Evolutionary conservation across 176 grass and related monocot genomes (phyloP).

Genomic region (Oryza glumipatula): DNA sequence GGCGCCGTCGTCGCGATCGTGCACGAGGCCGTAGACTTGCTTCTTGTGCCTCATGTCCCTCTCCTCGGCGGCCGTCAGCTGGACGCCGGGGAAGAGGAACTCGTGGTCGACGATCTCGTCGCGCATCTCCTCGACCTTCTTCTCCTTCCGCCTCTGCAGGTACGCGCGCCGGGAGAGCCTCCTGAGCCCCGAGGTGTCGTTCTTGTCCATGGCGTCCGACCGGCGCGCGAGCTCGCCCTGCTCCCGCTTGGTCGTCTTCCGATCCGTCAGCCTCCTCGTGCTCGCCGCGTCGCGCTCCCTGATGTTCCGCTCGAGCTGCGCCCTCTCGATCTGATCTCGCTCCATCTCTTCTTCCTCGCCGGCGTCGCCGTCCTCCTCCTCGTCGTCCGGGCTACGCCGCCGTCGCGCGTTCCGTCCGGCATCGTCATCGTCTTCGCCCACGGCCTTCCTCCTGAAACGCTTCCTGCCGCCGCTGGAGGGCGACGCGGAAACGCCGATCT

Average conservation of each 20-base stretch:
- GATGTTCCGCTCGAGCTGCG: slow-evolving; percentile 43
- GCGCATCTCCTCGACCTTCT: not conserved
- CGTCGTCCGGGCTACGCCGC: not conserved
- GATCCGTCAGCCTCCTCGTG: slow-evolving; percentile 26
- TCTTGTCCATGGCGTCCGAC: slow-evolving; percentile 22
- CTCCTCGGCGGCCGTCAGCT: slow-evolving; percentile 38
- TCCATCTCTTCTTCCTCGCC: slow-evolving; percentile 38
- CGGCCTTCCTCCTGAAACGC: slow-evolving; percentile 30
- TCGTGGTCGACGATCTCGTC: slow-evolving; percentile 31
- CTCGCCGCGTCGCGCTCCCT: slow-evolving; percentile 36
- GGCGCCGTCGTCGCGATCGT: not conserved
- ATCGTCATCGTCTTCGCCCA: not conserved
- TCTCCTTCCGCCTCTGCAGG: slow-evolving; percentile 18
- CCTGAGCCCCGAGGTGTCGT: slow-evolving; percentile 37
- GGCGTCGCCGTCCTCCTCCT: not conserved
- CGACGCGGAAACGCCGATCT: not conserved
- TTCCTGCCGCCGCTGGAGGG: not conserved
- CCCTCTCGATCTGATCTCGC: slow-evolving; percentile 35
- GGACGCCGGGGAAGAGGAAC: slow-evolving; percentile 27
- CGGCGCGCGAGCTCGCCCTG: slow-evolving; percentile 27
- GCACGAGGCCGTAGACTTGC: slow-evolving; percentile 22
- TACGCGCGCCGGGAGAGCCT: slow-evolving; percentile 5
- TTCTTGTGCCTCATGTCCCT: not conserved
- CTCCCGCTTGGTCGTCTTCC: slow-evolving; percentile 17
- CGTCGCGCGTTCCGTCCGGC: not conserved